phyloP scores from a whole-genome alignment of 2,329 filamentous ascomycete genomes.

The Colletotrichum karsti region DNA sequence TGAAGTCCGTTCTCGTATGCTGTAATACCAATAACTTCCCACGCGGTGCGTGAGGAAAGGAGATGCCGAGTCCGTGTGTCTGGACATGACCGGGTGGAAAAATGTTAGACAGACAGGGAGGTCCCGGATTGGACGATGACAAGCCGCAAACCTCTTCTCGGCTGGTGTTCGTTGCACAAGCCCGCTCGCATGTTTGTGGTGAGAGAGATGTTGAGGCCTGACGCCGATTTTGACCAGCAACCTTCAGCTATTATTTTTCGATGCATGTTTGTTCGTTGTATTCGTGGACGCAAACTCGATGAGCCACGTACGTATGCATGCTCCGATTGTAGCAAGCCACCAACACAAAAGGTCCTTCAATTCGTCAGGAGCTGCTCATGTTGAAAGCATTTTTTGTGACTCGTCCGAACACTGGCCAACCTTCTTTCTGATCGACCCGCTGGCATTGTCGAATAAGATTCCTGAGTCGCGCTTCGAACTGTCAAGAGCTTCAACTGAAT shows the following conservation, averaged over 20 bases:
- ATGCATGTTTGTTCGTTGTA: not conserved
- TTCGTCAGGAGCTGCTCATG: not conserved
- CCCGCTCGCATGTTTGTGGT: slow-evolving; percentile 1
- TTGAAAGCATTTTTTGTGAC: not conserved
- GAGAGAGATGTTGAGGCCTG: not conserved
- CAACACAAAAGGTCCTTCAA: not conserved
- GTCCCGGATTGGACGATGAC: not conserved
- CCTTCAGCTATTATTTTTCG: not conserved
- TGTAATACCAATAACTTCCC: not conserved
- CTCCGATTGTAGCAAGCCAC: not conserved
- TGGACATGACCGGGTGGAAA: not conserved
- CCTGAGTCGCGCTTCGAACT: not conserved
- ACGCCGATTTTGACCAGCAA: not conserved
- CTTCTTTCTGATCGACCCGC: not conserved
- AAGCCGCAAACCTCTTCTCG: not conserved
- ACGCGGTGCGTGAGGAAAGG: not conserved
- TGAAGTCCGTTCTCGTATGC: not conserved
- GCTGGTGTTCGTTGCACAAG: not conserved
- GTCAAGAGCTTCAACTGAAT: slow-evolving; percentile 3
- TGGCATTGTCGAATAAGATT: not conserved
- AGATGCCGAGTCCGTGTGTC: not conserved
- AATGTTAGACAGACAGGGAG: not conserved
- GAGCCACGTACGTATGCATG: not conserved
- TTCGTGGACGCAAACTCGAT: not conserved
- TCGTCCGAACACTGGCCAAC: slow-evolving; percentile 17